phyloP scores from a whole-genome alignment of 2,329 filamentous ascomycete species.

The Tolypocladium album region DNA sequence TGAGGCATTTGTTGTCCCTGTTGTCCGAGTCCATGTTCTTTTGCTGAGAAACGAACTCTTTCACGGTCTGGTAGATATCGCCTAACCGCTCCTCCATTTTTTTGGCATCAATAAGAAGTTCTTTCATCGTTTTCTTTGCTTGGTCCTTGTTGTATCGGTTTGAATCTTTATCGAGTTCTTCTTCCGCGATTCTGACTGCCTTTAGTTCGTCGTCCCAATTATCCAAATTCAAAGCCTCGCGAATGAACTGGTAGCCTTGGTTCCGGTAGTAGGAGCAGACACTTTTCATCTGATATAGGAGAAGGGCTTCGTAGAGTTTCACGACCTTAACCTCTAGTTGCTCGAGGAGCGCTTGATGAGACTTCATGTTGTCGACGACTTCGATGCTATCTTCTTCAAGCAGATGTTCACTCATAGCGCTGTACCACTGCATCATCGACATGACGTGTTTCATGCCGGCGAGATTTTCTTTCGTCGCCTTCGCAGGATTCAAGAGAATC shows the following conservation, averaged over 20 bases:
- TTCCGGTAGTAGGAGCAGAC: not conserved
- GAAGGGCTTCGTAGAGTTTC: not conserved
- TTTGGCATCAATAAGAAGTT: not conserved
- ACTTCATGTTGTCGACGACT: not conserved
- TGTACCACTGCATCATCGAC: not conserved
- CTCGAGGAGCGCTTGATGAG: not conserved
- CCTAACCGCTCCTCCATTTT: not conserved
- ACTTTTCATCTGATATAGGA: not conserved
- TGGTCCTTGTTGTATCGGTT: not conserved
- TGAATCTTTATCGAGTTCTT: not conserved
- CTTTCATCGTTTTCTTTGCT: not conserved
- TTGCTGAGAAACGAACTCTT: not conserved
- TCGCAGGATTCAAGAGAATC: not conserved
- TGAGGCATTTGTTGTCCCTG: not conserved
- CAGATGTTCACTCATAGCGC: not conserved
- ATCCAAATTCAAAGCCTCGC: not conserved
- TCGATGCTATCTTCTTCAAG: not conserved
- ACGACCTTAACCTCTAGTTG: not conserved
- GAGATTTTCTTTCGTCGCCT: not conserved
- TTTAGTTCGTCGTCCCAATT: not conserved
- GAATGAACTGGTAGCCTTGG: not conserved
- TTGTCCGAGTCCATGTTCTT: not conserved
- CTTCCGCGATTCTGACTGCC: not conserved
- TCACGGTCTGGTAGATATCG: not conserved
- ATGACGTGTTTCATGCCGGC: not conserved